Base-by-base conservation (phyloP, 495 filamentous ascomycete genomes). In the Aspergillus campestris region DNA sequence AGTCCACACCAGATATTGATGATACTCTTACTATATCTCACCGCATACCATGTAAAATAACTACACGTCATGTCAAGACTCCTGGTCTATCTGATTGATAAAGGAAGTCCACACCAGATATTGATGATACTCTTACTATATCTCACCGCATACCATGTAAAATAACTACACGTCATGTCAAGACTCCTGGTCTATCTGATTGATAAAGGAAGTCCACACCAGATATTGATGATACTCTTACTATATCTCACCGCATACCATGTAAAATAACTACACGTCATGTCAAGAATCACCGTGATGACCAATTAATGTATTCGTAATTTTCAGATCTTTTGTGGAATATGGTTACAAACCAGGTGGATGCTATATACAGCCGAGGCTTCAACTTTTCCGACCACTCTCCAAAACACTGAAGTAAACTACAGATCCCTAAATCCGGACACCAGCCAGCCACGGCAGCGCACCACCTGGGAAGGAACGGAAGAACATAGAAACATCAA, bases 331-430 rank as follows among this genome's bases (percentile, higher is more conserved):
- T 50, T 49, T 51, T 52, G 29, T 44, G 35, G 33, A 47, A 50
- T 59, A 60, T 56, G 51, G 53, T 60, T 60, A 60, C 57, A 60
- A 48, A 57, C 48, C 53, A 52, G 53, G 44, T 40, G 40, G 35
- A 29, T 45, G 39, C 48, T 55, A 55, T 60, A 28, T 55, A 60
- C 57, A 53, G 54, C 44, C 57, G 51, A 47, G 51, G 51, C 55
- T 45, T 49, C 14, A 41, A 38, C 46, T 53, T 53, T 44, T 18
- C 38, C 33, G 37, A 18, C 18, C 18, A 24, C 18, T 24, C 18
- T 24, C 18, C 18, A 24, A 24, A 24, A 24, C 18, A 24, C 18
- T 24, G 11, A 41, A 49, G 29, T 32, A 48, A 53, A 13, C 6
- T 12, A 34, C 38, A 29, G 34, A 40, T 40, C 40, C 18, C 38